These are phyloP conservation scores for Jamesozyma hellenica DNA, from an alignment of 805 yeast genomes.

Conservation along the genomic window DNA sequence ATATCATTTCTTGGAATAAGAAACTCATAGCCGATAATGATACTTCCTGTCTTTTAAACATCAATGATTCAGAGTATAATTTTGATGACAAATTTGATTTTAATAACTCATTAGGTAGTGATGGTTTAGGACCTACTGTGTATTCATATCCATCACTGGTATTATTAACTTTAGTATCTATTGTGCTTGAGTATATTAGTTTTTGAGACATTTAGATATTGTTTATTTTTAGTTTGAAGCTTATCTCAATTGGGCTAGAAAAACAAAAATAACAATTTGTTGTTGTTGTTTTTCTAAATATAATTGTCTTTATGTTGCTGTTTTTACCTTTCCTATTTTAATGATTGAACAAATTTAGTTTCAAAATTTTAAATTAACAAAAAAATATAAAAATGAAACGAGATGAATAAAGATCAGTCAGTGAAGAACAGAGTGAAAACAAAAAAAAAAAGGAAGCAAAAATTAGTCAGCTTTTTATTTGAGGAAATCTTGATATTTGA, in stretches of 20 bases:
- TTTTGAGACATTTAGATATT: constrained; percentile 15
- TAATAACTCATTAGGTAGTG: constrained; percentile 17
- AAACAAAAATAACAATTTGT: no score
- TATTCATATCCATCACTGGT: constrained; percentile 21
- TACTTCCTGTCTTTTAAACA: constrained; percentile 36
- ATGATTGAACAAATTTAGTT: no score
- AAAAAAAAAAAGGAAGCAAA: no score
- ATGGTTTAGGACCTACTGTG: constrained; percentile 24
- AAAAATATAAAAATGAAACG: no score
- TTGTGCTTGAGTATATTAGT: constrained; percentile 20
- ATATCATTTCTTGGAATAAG: constrained; percentile 62
- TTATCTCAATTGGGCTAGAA: no score
- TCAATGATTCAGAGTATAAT: constrained; percentile 20
- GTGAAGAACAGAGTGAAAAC: no score
- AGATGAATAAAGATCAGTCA: no score
- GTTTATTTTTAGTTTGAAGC: no score
- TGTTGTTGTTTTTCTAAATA: no score
- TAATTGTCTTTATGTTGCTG: no score
- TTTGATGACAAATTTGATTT: constrained; percentile 3
- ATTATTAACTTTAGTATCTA: constrained; percentile 7
- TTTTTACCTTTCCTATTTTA: no score
- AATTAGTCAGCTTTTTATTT: not conserved
- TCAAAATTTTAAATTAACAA: no score
- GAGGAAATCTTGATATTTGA: constrained; percentile 42
- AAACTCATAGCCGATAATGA: constrained; percentile 60